A percentile compares a stretch with the other conserved stretches of the same genome.
Conservation (phyloP, 441 rosid genomes). For the Pelargonium australe region DNA sequence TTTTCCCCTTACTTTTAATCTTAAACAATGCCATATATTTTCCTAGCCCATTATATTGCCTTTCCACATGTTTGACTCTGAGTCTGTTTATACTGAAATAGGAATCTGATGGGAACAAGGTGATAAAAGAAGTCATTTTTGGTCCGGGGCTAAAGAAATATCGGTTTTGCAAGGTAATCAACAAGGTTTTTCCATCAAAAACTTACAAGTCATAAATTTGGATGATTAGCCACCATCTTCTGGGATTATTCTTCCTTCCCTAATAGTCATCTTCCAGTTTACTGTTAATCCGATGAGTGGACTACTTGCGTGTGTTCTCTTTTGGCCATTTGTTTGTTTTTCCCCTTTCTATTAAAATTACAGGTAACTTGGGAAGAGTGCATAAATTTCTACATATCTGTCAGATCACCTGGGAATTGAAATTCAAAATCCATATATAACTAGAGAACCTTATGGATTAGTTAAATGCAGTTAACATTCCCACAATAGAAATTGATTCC, state of each 20-base stretch:
- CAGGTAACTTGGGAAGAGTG: not conserved
- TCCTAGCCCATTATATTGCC: not conserved
- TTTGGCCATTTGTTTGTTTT: not conserved
- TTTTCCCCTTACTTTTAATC: not conserved
- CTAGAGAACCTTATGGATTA: not conserved
- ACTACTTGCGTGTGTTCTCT: not conserved
- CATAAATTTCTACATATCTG: too few relatives aligned
- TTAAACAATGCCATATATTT: not conserved
- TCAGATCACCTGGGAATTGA: not conserved
- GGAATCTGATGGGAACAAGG: conserved; percentile 68
- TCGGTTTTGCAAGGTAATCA: conserved; percentile 72
- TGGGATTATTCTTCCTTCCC: not conserved
- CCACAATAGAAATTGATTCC: not conserved
- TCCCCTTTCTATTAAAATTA: not conserved
- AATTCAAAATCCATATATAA: not conserved
- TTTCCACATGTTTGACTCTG: conserved; percentile 5
- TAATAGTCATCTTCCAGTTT: too few relatives aligned
- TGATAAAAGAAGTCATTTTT: conserved; percentile 58
- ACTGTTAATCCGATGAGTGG: too few relatives aligned
- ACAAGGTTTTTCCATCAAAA: conserved; percentile 3
- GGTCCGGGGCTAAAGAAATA: conserved; percentile 65
- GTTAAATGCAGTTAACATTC: not conserved
- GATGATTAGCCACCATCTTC: not conserved
- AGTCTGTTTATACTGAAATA: conserved; percentile 20
- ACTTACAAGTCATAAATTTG: not conserved